Evolutionary conservation across 208 protist genomes (phyloP).

Genomic region (Leishmania guyanensis): DNA sequence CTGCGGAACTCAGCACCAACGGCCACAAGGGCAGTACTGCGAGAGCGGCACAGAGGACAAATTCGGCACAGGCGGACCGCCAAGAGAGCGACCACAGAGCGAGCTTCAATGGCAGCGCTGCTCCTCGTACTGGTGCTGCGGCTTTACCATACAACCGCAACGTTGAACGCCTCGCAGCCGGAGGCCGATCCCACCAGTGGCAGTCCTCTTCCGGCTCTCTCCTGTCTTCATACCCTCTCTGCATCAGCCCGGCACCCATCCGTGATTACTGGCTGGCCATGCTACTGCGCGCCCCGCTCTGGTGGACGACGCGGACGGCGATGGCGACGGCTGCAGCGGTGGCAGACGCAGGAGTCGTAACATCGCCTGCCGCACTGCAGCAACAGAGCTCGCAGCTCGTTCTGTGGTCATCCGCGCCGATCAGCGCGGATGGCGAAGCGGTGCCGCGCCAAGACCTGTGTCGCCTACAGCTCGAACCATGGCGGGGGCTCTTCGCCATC

Average conservation of each 20-base stretch:
- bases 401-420: slow-evolving; percentile 7
- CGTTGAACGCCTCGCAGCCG: neutral
- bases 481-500: slow-evolving; percentile 16
- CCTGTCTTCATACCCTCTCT: slow-evolving; percentile 31
- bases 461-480: slow-evolving; percentile 24
- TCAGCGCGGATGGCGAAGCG: neutral
- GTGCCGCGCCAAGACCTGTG: slow-evolving; percentile 7
- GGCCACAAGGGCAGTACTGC: no score
- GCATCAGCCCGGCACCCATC: slow-evolving; percentile 11
- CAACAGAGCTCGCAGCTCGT: slow-evolving; percentile 15
- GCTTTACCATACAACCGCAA: neutral
- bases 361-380: neutral
- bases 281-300: slow-evolving; percentile 21
- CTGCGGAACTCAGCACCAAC: neutral
- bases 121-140: no score
- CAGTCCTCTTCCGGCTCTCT: slow-evolving; percentile 9
- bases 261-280: slow-evolving; percentile 33
- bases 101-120: neutral
- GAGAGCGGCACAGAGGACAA: neutral
- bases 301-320: slow-evolving; percentile 17
- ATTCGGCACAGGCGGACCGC: neutral
- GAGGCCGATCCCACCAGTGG: neutral
- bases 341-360: neutral
- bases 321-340: neutral
- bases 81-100: neutral